These are phyloP conservation scores for Ophiostoma australiae DNA, from an alignment of 2,329 filamentous ascomycete genomes.

Conservation along the genomic window DNA sequence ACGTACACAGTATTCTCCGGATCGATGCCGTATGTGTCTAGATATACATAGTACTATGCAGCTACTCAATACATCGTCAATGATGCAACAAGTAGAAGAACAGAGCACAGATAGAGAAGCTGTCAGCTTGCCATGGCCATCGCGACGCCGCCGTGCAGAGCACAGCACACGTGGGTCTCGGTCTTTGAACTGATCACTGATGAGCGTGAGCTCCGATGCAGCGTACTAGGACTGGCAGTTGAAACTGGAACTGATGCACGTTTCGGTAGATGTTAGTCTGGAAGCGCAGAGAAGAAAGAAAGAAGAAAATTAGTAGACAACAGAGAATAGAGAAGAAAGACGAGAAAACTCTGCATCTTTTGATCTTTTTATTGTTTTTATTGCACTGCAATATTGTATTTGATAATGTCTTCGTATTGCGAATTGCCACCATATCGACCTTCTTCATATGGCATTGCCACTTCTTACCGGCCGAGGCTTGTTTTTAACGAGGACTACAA, in stretches of 20 bases:
- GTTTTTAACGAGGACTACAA: background rate
- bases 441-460: background rate
- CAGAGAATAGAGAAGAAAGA: background rate
- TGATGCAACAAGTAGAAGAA: slow-evolving; percentile 9
- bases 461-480: background rate
- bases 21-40: slow-evolving; percentile 1
- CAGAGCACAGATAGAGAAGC: background rate
- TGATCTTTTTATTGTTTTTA: background rate
- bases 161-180: background rate
- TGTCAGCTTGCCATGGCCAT: background rate
- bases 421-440: background rate
- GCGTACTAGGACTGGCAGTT: background rate
- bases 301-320: background rate
- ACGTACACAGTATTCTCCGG: too few relatives aligned
- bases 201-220: background rate
- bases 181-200: background rate
- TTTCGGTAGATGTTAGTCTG: slow-evolving; percentile 3
- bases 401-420: background rate
- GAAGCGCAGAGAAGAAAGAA: background rate
- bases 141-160: background rate
- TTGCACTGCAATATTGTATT: background rate
- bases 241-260: background rate
- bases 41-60: too few relatives aligned
- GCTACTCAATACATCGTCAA: background rate
- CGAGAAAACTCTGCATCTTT: background rate